phyloP scores from a whole-genome alignment of 768 basidiomycete genomes.

The Sutorius australiensis region DNA sequence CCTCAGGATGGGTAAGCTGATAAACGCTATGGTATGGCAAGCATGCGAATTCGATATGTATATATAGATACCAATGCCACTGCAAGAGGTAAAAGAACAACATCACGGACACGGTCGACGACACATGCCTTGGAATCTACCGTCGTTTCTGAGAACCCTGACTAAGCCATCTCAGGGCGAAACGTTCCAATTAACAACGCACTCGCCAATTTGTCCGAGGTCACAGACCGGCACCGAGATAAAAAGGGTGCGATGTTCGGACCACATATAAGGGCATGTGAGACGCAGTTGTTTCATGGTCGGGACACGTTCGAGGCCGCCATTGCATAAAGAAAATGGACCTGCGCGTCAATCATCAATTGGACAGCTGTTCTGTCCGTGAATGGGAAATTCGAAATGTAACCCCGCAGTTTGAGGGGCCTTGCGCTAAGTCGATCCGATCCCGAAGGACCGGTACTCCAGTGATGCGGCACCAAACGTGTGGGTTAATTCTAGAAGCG shows the following conservation, averaged over 20 bases:
- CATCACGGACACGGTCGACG: conserved; percentile 11
- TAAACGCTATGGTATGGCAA: conserved; percentile 11
- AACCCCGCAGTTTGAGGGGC: conserved; percentile 33
- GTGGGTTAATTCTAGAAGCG: conserved; percentile 23
- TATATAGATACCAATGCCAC: conserved; percentile 12
- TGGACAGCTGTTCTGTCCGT: conserved; percentile 1
- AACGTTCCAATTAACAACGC: conserved; percentile 4
- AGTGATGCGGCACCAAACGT: conserved; percentile 10
- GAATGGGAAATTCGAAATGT: conserved; percentile 12
- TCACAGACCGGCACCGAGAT: conserved; percentile 27
- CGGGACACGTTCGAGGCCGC: conserved; percentile 10
- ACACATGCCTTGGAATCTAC: conserved; percentile 5
- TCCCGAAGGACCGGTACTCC: conserved; percentile 9
- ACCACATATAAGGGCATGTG: conserved; percentile 3
- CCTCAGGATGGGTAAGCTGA: conserved; percentile 8
- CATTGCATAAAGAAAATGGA: conserved; percentile 20
- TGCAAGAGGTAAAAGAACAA: conserved; percentile 1
- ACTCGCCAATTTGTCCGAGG: conserved; percentile 7
- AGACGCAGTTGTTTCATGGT: conserved; percentile 2
- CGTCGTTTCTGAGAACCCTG: conserved; percentile 4
- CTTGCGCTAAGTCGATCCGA: conserved; percentile 26
- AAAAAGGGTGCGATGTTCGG: conserved; percentile 2
- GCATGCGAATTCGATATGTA: conserved; percentile 15
- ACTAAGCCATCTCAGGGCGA: conserved; percentile 3
- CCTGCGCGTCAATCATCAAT: conserved; percentile 16